Evolutionary conservation across 1,284 basidiomycete species (phyloP), one percentile per base, ranked within the genome.

Genomic region (Flammula alnicola): DNA sequence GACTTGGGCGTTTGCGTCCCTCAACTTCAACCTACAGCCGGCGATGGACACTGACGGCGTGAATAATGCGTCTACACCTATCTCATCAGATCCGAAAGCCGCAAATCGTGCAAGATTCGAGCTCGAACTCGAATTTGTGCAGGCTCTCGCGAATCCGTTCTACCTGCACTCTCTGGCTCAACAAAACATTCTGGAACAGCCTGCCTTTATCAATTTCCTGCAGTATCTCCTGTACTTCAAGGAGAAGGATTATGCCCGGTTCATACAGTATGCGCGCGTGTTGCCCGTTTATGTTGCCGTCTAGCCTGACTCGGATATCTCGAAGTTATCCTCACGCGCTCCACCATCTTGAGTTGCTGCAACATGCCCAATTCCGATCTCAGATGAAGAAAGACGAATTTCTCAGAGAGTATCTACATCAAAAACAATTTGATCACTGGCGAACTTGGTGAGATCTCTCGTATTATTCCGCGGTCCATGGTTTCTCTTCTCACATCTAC

Each of bases 71-170:
- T 59, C 66, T 37, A 61, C 57, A 16, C 57, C 64, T 29, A 81
- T 82, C 56, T 72, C 75, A n/a, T 76, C 63, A 16, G 86, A 88
- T 58, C 76, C 78, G n/a, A 81, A 79, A 51, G 75, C 76, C n/a
- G 79, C 79, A 1, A 95, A 96, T 65, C 81, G 91, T 14, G 81
- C 86, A 27, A 78, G 90, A 44, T 96, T 96, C 63, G 93, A 96
- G 66, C 80, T 94, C 12, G 94, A 97, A 65, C 81, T 97, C 25
- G 94, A 96, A 70, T 96, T 96, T 63, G 87, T 97, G 1, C 93
- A 95, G 69, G 89, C 92, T n/a, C 79, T 97, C n/a, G 92, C 94
- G 7, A 95, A 95, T 64, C 94, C 94, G 0, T 92, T 88, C 67
- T 96, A 95, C 67, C 77, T 96, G 17, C 89, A 91, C 63, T 92